Evolutionary conservation across 1,139 yeast species (phyloP).

Genomic region (Geotrichum europaeum): DNA sequence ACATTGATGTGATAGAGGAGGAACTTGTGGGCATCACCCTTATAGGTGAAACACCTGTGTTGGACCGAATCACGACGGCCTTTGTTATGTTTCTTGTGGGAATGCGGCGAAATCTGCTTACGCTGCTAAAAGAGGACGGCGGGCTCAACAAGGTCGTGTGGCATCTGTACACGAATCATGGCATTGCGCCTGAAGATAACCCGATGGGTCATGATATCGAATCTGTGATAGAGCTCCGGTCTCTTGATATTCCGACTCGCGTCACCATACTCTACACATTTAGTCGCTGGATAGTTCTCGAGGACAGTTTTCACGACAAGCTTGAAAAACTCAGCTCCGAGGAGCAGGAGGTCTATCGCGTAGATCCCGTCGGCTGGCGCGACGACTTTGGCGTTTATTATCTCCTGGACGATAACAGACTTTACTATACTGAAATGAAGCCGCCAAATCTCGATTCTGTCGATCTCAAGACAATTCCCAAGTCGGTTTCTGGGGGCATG

Average conservation of each 20-base stretch:
- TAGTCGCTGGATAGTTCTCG: conserved; percentile 24
- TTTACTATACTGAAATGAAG: conserved; percentile 28
- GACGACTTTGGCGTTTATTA: conserved; percentile 31
- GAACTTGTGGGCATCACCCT: conserved; percentile 25
- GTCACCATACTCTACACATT: conserved; percentile 24
- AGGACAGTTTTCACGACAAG: conserved; percentile 25
- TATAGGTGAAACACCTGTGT: conserved; percentile 1
- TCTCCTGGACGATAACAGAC: conserved; percentile 35
- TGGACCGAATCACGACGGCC: conserved; percentile 8
- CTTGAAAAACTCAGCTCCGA: conserved; percentile 19
- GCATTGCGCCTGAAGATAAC: conserved; percentile 3
- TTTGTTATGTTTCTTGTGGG: conserved; percentile 16
- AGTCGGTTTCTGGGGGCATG: conserved; percentile 1
- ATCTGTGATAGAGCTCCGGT: background rate
- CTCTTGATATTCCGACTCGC: conserved; percentile 18
- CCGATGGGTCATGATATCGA: conserved; percentile 11
- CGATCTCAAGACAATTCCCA: conserved; percentile 4
- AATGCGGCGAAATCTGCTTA: background rate
- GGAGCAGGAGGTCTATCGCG: conserved; percentile 20
- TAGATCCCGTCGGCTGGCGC: conserved; percentile 34
- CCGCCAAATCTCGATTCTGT: conserved; percentile 24
- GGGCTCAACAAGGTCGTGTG: conserved; percentile 19
- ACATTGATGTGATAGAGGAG: conserved; percentile 30
- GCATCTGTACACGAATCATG: conserved; percentile 10
- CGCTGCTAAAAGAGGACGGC: conserved; percentile 1